Evolutionary conservation across 352 stramenopile genomes (phyloP).

Genomic region (Globisporangium barbulae): DNA sequence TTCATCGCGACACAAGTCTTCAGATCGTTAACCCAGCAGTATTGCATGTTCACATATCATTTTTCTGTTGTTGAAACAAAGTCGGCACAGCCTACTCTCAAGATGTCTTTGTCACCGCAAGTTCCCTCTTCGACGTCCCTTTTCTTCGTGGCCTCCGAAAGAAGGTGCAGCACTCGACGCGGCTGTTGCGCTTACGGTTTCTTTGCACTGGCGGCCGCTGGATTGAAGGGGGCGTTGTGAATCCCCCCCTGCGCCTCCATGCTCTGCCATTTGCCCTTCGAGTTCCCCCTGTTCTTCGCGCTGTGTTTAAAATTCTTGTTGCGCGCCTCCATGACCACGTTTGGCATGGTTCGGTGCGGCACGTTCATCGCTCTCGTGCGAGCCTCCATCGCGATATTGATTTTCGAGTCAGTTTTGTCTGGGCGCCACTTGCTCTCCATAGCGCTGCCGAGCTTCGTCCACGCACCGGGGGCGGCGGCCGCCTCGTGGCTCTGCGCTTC

Average conservation of each 20-base stretch:
- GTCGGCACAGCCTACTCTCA: not conserved
- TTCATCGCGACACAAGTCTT: too few relatives aligned
- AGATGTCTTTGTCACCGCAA: not conserved
- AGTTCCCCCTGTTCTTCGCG: not conserved
- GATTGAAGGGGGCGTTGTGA: not conserved
- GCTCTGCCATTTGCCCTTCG: not conserved
- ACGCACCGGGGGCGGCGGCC: not conserved
- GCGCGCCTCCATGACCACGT: constrained; percentile 9
- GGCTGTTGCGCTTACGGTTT: not conserved
- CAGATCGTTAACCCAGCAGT: too few relatives aligned
- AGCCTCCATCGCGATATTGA: not conserved
- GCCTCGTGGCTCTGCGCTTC: not conserved
- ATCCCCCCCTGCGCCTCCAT: not conserved
- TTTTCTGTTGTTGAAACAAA: too few relatives aligned
- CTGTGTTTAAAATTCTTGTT: not conserved
- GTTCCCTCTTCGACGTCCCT: not conserved
- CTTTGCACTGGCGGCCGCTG: too few relatives aligned
- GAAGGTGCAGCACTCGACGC: not conserved
- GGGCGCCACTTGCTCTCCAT: not conserved
- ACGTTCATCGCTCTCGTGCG: constrained; percentile 5
- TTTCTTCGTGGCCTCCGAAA: not conserved
- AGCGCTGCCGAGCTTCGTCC: not conserved
- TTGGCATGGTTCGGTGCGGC: not conserved
- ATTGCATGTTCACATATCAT: too few relatives aligned
- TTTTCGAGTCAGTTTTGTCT: not conserved